Percentiles rank a stretch among this genome's conserved stretches.
These are phyloP conservation scores for Pseudisothecium myosuroides DNA, from an alignment of 225 moss, liverwort and hornwort genomes.

Conservation along the genomic window DNA sequence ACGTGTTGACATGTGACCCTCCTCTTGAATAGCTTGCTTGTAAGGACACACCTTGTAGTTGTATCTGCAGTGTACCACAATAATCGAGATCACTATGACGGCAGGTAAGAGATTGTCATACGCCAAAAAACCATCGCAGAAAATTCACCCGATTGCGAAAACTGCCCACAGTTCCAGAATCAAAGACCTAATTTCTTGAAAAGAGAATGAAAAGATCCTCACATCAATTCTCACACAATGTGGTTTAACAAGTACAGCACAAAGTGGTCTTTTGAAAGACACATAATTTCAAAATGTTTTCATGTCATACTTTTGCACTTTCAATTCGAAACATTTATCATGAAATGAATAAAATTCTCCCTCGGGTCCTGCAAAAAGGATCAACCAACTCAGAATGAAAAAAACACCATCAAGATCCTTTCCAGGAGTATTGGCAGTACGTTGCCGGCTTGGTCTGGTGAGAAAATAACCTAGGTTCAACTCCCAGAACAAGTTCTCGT, in stretches of 20 bases:
- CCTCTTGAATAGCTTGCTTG: conserved; percentile 77
- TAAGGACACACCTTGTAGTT: conserved; percentile 83
- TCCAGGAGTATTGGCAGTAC: neutral
- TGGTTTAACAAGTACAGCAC: neutral
- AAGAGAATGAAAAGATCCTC: neutral
- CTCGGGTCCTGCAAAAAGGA: conserved; percentile 68
- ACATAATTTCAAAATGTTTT: neutral
- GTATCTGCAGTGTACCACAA: conserved; percentile 51
- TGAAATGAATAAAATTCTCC: conserved; percentile 77
- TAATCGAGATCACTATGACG: neutral
- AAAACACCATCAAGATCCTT: neutral
- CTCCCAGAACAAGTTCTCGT: neutral
- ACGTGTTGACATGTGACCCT: conserved; percentile 71
- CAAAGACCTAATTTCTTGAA: neutral
- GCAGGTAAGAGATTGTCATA: neutral
- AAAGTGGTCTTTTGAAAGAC: neutral
- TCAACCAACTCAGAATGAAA: neutral
- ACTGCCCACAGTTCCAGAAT: neutral
- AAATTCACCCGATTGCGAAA: neutral
- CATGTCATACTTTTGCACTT: conserved; percentile 71
- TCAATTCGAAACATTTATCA: conserved; percentile 78
- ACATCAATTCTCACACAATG: neutral
- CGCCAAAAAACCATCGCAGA: neutral
- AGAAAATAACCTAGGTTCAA: neutral
- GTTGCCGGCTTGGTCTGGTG: neutral